phyloP scores from a whole-genome alignment of 2,329 filamentous ascomycete species.

The Hymenoscyphus fraxineus region DNA sequence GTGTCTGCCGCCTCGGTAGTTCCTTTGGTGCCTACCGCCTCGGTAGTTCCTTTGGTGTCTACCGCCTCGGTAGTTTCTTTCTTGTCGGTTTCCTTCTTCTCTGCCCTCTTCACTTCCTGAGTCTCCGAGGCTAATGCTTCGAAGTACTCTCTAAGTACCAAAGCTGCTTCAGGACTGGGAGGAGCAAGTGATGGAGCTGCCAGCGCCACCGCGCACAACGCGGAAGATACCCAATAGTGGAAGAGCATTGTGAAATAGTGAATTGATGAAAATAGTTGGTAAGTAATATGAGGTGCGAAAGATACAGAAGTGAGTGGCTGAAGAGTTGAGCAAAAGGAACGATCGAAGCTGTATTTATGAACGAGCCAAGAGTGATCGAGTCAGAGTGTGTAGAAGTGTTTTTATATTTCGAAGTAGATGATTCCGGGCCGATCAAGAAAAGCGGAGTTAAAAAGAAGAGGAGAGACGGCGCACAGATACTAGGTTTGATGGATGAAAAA shows the following conservation, averaged over 20 bases:
- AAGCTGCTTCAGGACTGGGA: constrained; percentile 26
- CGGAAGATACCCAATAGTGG: constrained; percentile 45
- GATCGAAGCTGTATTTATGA: constrained; percentile 7
- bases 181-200: constrained; percentile 30
- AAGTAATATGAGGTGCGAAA: constrained; percentile 2
- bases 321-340: constrained; percentile 1
- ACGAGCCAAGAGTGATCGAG: constrained; percentile 2
- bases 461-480: constrained; percentile 5
- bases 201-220: constrained; percentile 45
- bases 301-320: constrained; percentile 10
- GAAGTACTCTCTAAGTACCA: constrained; percentile 57
- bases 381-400: constrained; percentile 8
- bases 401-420: background rate
- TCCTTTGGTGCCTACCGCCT: no score
- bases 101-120: constrained; percentile 43
- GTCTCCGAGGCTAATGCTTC: constrained; percentile 55
- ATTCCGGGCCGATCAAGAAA: background rate
- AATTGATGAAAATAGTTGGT: constrained; percentile 10
- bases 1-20: no score
- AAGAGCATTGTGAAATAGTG: constrained; percentile 44
- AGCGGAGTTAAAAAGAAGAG: background rate
- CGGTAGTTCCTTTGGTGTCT: no score
- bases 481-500: background rate
- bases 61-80: no score
- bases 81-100: background rate